These are phyloP conservation scores for Pseudoneurospora amorphoporcata DNA, from an alignment of 495 filamentous ascomycete species.

Conservation along the genomic window DNA sequence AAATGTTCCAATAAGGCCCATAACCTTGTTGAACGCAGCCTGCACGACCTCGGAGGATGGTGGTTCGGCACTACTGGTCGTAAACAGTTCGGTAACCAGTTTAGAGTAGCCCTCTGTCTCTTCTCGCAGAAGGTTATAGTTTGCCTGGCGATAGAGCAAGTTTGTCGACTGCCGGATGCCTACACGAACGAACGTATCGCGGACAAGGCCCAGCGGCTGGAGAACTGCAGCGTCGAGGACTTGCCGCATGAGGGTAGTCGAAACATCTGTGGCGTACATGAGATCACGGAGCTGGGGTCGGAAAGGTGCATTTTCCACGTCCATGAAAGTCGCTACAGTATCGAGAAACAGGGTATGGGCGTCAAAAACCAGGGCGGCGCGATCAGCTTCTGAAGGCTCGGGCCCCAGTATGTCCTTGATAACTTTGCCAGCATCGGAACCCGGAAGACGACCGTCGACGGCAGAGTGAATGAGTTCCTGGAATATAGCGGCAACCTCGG, in stretches of 20 bases:
- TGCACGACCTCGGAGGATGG: slow-evolving; percentile 37
- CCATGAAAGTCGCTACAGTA: slow-evolving; percentile 62
- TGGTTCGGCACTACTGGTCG: slow-evolving; percentile 44
- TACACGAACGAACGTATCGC: slow-evolving; percentile 72
- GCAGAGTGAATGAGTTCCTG: slow-evolving; percentile 75
- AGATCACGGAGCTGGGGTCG: slow-evolving; percentile 41
- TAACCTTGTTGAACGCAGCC: slow-evolving; percentile 48
- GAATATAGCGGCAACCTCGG: slow-evolving; percentile 59
- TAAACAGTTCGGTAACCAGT: slow-evolving; percentile 51
- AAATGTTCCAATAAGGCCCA: slow-evolving; percentile 51
- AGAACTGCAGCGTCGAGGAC: slow-evolving; percentile 72
- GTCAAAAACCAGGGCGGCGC: slow-evolving; percentile 39
- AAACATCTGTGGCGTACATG: slow-evolving; percentile 59
- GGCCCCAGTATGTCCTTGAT: slow-evolving; percentile 65
- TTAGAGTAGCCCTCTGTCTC: slow-evolving; percentile 88
- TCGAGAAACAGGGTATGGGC: slow-evolving; percentile 69
- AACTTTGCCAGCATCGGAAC: slow-evolving; percentile 57
- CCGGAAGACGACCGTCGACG: slow-evolving; percentile 54
- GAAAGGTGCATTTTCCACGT: slow-evolving; percentile 45
- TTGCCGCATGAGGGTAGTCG: slow-evolving; percentile 61
- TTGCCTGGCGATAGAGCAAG: slow-evolving; percentile 85
- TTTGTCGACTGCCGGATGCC: slow-evolving; percentile 84
- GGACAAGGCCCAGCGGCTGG: slow-evolving; percentile 63
- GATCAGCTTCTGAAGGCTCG: slow-evolving; percentile 35
- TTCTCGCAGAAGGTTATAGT: slow-evolving; percentile 91